A percentile compares a stretch with the other conserved stretches of the same genome.
Evolutionary conservation across 2,329 filamentous ascomycete genomes (phyloP).

Genomic region (Aspergillus uvarum): DNA sequence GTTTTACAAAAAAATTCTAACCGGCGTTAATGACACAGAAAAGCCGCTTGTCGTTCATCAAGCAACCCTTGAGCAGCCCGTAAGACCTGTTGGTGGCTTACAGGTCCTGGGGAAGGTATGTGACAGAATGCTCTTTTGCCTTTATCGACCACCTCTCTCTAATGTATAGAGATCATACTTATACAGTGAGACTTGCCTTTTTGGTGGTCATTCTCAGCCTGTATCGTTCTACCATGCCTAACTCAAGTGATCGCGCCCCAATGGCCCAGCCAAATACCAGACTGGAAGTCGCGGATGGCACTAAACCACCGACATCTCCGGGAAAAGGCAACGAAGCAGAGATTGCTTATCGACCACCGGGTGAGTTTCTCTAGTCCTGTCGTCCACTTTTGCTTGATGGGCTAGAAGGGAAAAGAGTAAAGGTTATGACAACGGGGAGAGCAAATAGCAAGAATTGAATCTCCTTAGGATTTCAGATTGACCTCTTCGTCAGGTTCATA

Average conservation of each 20-base stretch:
- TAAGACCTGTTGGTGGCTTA: not conserved
- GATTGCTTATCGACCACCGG: slow-evolving; percentile 5
- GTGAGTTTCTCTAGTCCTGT: slow-evolving; percentile 11
- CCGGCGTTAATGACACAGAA: not conserved
- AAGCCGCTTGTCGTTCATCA: not conserved
- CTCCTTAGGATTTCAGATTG: not conserved
- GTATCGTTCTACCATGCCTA: slow-evolving; percentile 9
- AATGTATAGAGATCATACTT: not conserved
- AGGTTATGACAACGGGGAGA: not conserved
- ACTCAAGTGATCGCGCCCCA: slow-evolving; percentile 16
- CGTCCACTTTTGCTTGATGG: not conserved
- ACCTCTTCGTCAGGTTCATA: slow-evolving; percentile 10
- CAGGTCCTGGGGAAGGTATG: slow-evolving; percentile 8
- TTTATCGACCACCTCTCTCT: not conserved
- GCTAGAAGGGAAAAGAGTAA: not conserved
- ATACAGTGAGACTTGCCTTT: not conserved
- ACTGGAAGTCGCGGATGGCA: slow-evolving; percentile 1
- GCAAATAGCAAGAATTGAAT: not conserved
- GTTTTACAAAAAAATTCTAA: not conserved
- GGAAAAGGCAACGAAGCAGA: slow-evolving; percentile 1
- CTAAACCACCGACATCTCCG: not conserved
- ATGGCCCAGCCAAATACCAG: slow-evolving; percentile 8
- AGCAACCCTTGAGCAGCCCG: not conserved
- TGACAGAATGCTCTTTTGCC: not conserved
- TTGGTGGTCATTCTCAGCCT: not conserved